Percentiles rank a stretch among this genome's conserved stretches.
Conservation (phyloP, 164 flowering plant species). For the Liquidambar formosana region DNA sequence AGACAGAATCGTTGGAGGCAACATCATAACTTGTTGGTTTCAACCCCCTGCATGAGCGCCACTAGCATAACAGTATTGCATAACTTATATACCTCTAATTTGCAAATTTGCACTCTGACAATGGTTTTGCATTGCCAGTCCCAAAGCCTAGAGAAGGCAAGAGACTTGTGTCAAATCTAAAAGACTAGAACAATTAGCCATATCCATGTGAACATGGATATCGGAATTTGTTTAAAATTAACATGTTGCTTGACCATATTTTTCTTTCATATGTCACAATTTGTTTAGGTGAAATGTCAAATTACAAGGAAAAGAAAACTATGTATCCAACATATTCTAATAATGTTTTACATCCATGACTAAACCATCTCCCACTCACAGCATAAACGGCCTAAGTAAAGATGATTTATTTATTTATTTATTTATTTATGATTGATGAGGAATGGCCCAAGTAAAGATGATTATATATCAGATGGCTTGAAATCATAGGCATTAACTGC, state of each 20-base stretch:
- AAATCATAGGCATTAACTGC: no score
- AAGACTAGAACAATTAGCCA: not conserved
- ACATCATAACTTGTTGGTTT: not conserved
- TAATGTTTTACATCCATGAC: not conserved
- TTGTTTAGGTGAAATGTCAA: not conserved
- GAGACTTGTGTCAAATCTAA: not conserved
- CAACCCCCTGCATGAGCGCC: not conserved
- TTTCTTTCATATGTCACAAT: not conserved
- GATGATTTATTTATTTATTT: no score
- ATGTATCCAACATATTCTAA: not conserved
- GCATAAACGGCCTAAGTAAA: no score
- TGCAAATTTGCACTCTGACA: not conserved
- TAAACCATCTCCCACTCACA: not conserved
- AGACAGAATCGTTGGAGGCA: no score
- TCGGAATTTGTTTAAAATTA: not conserved
- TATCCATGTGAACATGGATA: not conserved
- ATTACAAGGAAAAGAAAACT: not conserved
- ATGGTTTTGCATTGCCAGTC: not conserved
- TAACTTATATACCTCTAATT: not conserved
- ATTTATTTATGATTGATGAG: no score
- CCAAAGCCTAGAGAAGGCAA: not conserved
- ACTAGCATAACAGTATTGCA: not conserved
- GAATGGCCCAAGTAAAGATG: no score
- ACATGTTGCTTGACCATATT: not conserved
- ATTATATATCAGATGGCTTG: not conserved